phyloP scores from a whole-genome alignment of 2,329 filamentous ascomycete genomes.

The Sporothrix humicola region DNA sequence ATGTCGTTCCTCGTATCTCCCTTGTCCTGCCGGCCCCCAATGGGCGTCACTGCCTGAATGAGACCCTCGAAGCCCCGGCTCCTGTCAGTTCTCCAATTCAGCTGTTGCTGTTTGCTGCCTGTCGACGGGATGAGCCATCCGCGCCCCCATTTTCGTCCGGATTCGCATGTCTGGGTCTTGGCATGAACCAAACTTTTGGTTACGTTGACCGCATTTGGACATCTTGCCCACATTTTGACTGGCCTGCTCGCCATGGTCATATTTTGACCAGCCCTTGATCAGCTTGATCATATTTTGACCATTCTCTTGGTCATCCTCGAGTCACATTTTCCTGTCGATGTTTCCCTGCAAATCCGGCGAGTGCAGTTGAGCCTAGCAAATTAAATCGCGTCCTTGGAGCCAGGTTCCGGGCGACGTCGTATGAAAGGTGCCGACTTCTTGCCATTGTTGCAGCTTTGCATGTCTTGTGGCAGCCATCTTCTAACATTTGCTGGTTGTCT shows the following conservation, averaged over 20 bases:
- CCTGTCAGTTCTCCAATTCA: background rate
- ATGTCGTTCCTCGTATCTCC: background rate
- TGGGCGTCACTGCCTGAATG: background rate
- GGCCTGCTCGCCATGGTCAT: background rate
- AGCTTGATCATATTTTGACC: background rate
- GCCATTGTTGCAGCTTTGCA: background rate
- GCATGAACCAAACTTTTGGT: background rate
- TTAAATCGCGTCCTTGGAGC: background rate
- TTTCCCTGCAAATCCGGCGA: background rate
- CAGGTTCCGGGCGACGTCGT: background rate
- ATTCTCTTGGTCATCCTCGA: background rate
- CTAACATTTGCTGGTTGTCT: background rate
- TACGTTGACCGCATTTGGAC: background rate
- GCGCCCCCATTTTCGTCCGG: background rate
- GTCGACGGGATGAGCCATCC: constrained; percentile 7
- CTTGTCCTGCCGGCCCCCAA: background rate
- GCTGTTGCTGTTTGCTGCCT: background rate
- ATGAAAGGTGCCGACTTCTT: constrained; percentile 8
- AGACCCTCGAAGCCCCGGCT: background rate
- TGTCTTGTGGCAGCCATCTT: background rate
- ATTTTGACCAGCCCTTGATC: too few species aligned
- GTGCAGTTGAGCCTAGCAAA: background rate
- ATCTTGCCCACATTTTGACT: background rate
- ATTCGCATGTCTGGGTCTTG: background rate
- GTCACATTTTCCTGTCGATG: background rate